These are phyloP conservation scores for Penicillium digitatum DNA, from an alignment of 2,329 filamentous ascomycete genomes.

Conservation along the genomic window DNA sequence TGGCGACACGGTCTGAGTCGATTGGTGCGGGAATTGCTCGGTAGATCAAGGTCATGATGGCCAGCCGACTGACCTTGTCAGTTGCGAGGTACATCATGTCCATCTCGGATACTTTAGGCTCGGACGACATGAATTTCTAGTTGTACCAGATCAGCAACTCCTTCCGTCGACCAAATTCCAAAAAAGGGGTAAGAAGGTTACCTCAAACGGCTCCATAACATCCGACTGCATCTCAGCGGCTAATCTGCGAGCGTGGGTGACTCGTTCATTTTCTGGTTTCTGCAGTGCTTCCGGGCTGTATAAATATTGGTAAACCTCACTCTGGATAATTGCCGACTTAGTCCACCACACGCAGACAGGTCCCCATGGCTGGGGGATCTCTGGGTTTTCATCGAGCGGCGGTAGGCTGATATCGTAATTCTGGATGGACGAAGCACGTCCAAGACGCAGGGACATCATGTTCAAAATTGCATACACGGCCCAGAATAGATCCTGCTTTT, in stretches of 20 bases:
- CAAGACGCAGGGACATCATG: conserved; percentile 56
- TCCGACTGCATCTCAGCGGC: conserved; percentile 28
- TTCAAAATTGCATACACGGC: conserved; percentile 58
- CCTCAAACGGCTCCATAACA: conserved; percentile 32
- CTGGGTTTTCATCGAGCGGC: conserved; percentile 21
- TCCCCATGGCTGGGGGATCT: conserved; percentile 37
- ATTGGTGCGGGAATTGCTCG: conserved; percentile 36
- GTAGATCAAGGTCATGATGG: conserved; percentile 40
- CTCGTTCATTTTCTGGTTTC: conserved; percentile 26
- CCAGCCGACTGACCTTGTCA: conserved; percentile 36
- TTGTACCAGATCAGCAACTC: neutral
- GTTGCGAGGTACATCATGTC: conserved; percentile 30
- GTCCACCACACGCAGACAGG: conserved; percentile 54
- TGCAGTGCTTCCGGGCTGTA: conserved; percentile 43
- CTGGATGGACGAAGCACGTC: conserved; percentile 55
- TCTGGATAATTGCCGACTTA: conserved; percentile 54
- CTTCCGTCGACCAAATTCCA: neutral
- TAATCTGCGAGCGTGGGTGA: conserved; percentile 27
- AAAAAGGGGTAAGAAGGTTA: conserved; percentile 5
- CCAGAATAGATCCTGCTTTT: conserved; percentile 52
- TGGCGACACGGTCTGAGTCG: conserved; percentile 21
- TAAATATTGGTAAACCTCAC: conserved; percentile 56
- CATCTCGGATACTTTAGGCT: conserved; percentile 21
- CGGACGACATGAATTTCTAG: conserved; percentile 10
- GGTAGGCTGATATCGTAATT: conserved; percentile 57